These are phyloP conservation scores for Diddensiella caesifluorescens DNA, from an alignment of 805 yeast genomes.

Conservation along the genomic window DNA sequence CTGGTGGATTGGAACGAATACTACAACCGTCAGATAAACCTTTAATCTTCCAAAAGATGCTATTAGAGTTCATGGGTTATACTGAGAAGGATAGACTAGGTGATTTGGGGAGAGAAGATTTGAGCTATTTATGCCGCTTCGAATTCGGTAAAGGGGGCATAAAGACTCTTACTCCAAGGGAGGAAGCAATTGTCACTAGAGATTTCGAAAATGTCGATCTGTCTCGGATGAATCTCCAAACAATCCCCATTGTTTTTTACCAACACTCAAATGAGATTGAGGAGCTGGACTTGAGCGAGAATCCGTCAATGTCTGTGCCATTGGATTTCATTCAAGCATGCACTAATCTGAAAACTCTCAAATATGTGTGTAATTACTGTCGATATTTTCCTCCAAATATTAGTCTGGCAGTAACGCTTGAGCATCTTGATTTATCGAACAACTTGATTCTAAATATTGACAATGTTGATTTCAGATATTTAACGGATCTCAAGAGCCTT, in stretches of 20 bases:
- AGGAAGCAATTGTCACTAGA: constrained; percentile 54
- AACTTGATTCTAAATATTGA: constrained; percentile 51
- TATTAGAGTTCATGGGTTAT: constrained; percentile 73
- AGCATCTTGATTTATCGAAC: constrained; percentile 66
- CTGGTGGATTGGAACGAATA: constrained; percentile 71
- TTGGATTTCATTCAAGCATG: constrained; percentile 80
- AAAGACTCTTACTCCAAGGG: constrained; percentile 58
- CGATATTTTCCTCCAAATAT: constrained; percentile 70
- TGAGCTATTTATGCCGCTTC: constrained; percentile 77
- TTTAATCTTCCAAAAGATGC: constrained; percentile 65
- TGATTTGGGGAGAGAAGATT: constrained; percentile 77
- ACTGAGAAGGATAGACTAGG: constrained; percentile 68
- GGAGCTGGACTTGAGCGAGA: constrained; percentile 74
- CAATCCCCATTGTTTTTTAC: constrained; percentile 78
- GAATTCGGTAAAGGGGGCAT: constrained; percentile 60
- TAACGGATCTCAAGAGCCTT: constrained; percentile 48
- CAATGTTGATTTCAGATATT: constrained; percentile 54
- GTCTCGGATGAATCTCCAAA: constrained; percentile 66
- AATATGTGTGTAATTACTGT: constrained; percentile 68
- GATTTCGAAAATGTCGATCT: constrained; percentile 72
- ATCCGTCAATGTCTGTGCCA: constrained; percentile 81
- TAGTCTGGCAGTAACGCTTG: constrained; percentile 60
- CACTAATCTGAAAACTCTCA: constrained; percentile 58
- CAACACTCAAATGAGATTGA: constrained; percentile 77
- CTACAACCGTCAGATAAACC: constrained; percentile 72